Percentiles rank a stretch among this genome's conserved stretches.
phyloP scores from a whole-genome alignment of 2,329 filamentous ascomycete genomes.

The Phyllosticta capitalensis region DNA sequence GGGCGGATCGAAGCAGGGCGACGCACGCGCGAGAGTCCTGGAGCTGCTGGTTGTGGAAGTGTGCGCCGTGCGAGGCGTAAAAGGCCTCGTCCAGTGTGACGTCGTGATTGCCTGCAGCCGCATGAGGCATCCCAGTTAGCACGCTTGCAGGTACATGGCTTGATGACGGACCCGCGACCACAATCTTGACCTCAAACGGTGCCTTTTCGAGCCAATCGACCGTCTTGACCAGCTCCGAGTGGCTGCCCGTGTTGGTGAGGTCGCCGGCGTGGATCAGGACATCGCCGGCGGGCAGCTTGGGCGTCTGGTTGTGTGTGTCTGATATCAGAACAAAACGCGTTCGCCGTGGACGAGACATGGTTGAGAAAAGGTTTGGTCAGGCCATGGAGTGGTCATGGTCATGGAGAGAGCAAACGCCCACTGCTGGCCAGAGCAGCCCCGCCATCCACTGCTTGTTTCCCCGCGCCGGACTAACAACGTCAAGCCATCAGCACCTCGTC shows the following conservation, averaged over 20 bases:
- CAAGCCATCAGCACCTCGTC: not conserved
- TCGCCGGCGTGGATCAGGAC: slow-evolving; percentile 70
- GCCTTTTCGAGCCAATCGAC: slow-evolving; percentile 58
- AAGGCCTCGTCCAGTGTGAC: slow-evolving; percentile 59
- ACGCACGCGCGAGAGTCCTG: slow-evolving; percentile 48
- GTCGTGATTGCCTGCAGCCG: slow-evolving; percentile 59
- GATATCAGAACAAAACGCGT: slow-evolving; percentile 67
- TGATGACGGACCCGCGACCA: slow-evolving; percentile 49
- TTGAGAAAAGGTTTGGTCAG: not conserved
- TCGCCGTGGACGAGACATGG: slow-evolving; percentile 19
- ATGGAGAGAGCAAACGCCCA: not conserved
- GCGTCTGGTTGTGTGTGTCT: slow-evolving; percentile 61
- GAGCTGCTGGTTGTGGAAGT: slow-evolving; percentile 48
- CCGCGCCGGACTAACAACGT: not conserved
- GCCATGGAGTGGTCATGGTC: no score
- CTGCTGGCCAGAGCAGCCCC: not conserved
- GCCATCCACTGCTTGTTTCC: not conserved
- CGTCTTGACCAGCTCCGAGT: slow-evolving; percentile 47
- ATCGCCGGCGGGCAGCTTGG: slow-evolving; percentile 60
- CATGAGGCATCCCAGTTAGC: slow-evolving; percentile 4
- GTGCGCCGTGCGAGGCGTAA: slow-evolving; percentile 43
- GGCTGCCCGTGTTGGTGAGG: slow-evolving; percentile 61
- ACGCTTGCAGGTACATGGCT: not conserved
- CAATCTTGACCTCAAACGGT: slow-evolving; percentile 60
- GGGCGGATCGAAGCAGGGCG: slow-evolving; percentile 39